Conservation (phyloP, 2,329 filamentous ascomycete species). For the Arthroderma uncinatum region DNA sequence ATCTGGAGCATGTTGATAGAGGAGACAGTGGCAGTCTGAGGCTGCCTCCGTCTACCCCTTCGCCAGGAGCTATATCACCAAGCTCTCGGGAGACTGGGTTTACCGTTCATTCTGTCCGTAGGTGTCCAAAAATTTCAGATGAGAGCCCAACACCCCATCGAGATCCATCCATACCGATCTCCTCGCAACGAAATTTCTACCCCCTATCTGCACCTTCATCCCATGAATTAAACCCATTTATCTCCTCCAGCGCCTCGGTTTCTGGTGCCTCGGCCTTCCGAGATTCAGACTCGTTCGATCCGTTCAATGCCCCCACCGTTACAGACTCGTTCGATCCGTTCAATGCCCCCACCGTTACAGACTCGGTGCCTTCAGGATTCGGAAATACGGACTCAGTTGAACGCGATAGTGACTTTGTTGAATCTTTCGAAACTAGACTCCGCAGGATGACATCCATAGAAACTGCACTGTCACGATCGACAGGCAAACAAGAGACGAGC, state of each 20-base stretch:
- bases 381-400: background rate
- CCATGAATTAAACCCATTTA: background rate
- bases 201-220: background rate
- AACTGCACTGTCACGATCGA: background rate
- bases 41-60: background rate
- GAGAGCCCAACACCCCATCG: background rate
- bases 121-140: slow-evolving; percentile 10
- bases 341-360: background rate
- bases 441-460: background rate
- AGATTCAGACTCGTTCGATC: background rate
- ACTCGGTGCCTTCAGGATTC: background rate
- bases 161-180: background rate
- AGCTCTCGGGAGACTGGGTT: slow-evolving; percentile 1
- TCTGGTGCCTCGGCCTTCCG: background rate
- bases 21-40: background rate
- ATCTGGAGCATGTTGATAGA: slow-evolving; percentile 8
- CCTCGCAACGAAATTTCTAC: background rate
- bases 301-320: background rate
- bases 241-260: background rate
- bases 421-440: background rate
- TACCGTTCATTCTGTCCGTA: slow-evolving; percentile 5
- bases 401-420: background rate
- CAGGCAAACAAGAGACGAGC: background rate
- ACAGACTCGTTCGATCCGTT: background rate
- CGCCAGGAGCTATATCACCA: background rate